phyloP scores from a whole-genome alignment of 2,329 filamentous ascomycete species.

The Didymella arachidicola region DNA sequence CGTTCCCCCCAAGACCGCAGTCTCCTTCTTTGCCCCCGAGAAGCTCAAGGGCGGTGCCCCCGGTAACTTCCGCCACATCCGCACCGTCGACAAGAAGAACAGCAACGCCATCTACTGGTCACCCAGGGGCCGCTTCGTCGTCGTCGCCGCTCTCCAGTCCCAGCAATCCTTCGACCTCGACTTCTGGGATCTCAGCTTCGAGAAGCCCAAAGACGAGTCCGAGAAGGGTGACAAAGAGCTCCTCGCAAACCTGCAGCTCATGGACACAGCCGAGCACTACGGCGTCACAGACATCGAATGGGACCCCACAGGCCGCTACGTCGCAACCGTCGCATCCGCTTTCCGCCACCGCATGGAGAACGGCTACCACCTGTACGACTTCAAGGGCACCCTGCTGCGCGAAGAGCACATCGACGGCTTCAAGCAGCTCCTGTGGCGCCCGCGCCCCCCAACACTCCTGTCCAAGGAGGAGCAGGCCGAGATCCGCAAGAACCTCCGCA shows the following conservation, averaged over 20 bases:
- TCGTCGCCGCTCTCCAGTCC: constrained; percentile 91
- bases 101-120: constrained; percentile 99
- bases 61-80: constrained; percentile 96
- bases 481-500: constrained; percentile 96
- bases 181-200: constrained; percentile 97
- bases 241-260: constrained; percentile 91
- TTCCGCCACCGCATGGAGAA: constrained; percentile 99
- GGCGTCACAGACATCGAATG: constrained; percentile 97
- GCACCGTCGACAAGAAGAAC: constrained; percentile 98
- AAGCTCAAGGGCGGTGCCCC: constrained; percentile 82
- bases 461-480: constrained; percentile 97
- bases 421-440: constrained; percentile 96
- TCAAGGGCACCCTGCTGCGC: constrained; percentile 85
- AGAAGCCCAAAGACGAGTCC: constrained; percentile 78
- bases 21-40: constrained; percentile 96
- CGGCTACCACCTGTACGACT: constrained; percentile 97
- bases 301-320: constrained; percentile 95
- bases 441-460: constrained; percentile 87
- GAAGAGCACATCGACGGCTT: constrained; percentile 96
- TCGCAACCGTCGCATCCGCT: constrained; percentile 89
- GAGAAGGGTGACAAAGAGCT: constrained; percentile 92
- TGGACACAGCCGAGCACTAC: constrained; percentile 95
- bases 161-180: constrained; percentile 94
- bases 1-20: constrained; percentile 90
- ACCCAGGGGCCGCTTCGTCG: constrained; percentile 91